Base-by-base conservation (phyloP, 1,139 yeast species). In the Yamadazyma membranifaciens region DNA sequence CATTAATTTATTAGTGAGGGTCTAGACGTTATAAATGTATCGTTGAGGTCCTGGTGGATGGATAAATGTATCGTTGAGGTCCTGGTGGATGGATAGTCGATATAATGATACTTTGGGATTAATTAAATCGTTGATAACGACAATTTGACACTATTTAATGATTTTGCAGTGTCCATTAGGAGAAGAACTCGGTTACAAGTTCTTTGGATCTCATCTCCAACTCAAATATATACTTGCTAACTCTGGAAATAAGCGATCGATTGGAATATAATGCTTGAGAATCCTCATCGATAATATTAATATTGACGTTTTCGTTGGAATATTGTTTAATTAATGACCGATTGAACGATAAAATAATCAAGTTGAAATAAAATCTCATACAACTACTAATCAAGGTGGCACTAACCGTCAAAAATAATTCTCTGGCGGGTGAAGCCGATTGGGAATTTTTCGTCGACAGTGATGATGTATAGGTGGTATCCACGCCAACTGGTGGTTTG, bases 351-450 rank as follows among this genome's bases (percentile, higher is more conserved):
- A 81, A 56, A 22, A 87, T 58, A 9, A 86, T 75, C 45, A 83
- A 64, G 36, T 82, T 78, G 62, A 83, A 85, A 62, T 88, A 87
- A 34, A 83, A 47, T 45, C 95, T 72, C 26, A 75, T 57, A 7
- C 66, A 65, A n/a, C 80, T 64, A 22, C 84, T 69, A 10, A 69
- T 57, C 4, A 83, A 53, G 0, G 87, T 80, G 14, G 81, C 64
- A 12, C 80, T 58, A 20, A 82, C 67, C 2, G 89, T 85, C 50
- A 83, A 69, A 38, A 83, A 80, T 42, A 87, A 73, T 57, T 89
- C 97, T 54, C 87, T 79, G 2, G 76, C 69, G 33, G 81, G 75
- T 0, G 88, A 71, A 1, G 92, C 91, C 34, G 88, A 79, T 54
- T 83, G 85, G 10, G 72, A 61, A 2, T 60, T 53, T 13, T 50